Evolutionary conservation across 1,284 basidiomycete species (phyloP).

Genomic region (Sanghuangporus baumii): DNA sequence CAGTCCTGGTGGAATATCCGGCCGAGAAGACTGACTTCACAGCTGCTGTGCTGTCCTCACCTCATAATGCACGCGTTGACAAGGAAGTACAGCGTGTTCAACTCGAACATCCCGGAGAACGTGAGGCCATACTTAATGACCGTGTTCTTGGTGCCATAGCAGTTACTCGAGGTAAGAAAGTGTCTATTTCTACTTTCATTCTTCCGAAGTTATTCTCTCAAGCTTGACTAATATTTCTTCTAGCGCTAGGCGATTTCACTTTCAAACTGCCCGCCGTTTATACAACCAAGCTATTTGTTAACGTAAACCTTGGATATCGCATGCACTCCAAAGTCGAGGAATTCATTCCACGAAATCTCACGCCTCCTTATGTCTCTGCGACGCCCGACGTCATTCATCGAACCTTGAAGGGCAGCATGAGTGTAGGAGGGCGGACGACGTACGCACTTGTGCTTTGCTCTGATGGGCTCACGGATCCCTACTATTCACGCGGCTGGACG

Average conservation of each 20-base stretch:
- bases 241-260: slow-evolving; percentile 63
- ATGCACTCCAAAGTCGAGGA: slow-evolving; percentile 60
- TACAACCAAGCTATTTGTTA: slow-evolving; percentile 62
- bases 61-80: slow-evolving; percentile 59
- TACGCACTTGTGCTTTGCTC: slow-evolving; percentile 57
- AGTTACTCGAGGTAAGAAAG: slow-evolving; percentile 56
- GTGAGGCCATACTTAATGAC: slow-evolving; percentile 52
- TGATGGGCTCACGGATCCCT: slow-evolving; percentile 63
- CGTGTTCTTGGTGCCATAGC: slow-evolving; percentile 67
- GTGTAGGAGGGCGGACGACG: slow-evolving; percentile 18
- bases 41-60: slow-evolving; percentile 48
- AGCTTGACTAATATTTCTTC: neutral
- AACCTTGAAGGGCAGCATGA: slow-evolving; percentile 29
- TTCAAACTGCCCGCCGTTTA: slow-evolving; percentile 69
- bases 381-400: slow-evolving; percentile 57
- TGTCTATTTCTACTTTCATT: slow-evolving; percentile 6
- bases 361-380: slow-evolving; percentile 65
- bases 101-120: slow-evolving; percentile 58
- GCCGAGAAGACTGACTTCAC: slow-evolving; percentile 48
- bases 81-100: slow-evolving; percentile 52
- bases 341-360: slow-evolving; percentile 52
- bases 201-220: neutral
- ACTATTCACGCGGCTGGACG: slow-evolving; percentile 38
- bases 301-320: slow-evolving; percentile 56
- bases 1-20: slow-evolving; percentile 28